These are phyloP conservation scores for Alternaria longipes DNA, from an alignment of 2,329 filamentous ascomycete species.

Conservation along the genomic window DNA sequence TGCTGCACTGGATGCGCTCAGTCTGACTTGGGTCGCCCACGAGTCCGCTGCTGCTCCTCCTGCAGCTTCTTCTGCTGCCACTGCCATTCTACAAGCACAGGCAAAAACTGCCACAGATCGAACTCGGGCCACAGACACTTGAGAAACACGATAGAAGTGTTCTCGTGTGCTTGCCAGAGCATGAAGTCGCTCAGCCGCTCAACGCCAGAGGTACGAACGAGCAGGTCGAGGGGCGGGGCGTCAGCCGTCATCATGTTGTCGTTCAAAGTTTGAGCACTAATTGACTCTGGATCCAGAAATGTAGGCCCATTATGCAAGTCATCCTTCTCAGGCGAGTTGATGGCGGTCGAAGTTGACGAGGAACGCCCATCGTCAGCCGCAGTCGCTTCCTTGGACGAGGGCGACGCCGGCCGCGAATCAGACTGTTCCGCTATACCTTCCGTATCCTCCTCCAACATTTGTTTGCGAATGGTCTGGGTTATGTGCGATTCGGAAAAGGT, in stretches of 20 bases:
- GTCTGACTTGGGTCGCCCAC: slow-evolving; percentile 40
- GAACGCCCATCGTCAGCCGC: slow-evolving; percentile 40
- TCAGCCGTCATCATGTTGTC: slow-evolving; percentile 88
- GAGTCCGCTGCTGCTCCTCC: slow-evolving; percentile 46
- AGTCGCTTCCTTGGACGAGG: slow-evolving; percentile 48
- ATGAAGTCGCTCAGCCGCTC: slow-evolving; percentile 95
- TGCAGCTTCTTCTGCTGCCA: slow-evolving; percentile 62
- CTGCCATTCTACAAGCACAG: slow-evolving; percentile 91
- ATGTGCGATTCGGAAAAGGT: slow-evolving; percentile 91
- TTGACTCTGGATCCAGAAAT: slow-evolving; percentile 81
- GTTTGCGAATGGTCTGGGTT: slow-evolving; percentile 77
- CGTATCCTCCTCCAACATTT: slow-evolving; percentile 54
- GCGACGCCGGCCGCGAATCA: slow-evolving; percentile 44
- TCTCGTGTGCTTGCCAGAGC: slow-evolving; percentile 96
- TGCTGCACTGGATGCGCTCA: slow-evolving; percentile 18
- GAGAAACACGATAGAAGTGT: slow-evolving; percentile 91
- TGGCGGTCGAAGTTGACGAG: slow-evolving; percentile 52
- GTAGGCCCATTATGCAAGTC: slow-evolving; percentile 29
- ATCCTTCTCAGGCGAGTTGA: slow-evolving; percentile 48
- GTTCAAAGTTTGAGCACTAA: slow-evolving; percentile 82
- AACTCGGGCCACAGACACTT: slow-evolving; percentile 96
- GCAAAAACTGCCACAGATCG: slow-evolving; percentile 90
- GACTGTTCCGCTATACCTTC: slow-evolving; percentile 39
- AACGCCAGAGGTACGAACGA: slow-evolving; percentile 92
- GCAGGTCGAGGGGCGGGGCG: slow-evolving; percentile 86